phyloP scores from a whole-genome alignment of 2,329 filamentous ascomycete species.

The Beauveria scarabaeidicola region DNA sequence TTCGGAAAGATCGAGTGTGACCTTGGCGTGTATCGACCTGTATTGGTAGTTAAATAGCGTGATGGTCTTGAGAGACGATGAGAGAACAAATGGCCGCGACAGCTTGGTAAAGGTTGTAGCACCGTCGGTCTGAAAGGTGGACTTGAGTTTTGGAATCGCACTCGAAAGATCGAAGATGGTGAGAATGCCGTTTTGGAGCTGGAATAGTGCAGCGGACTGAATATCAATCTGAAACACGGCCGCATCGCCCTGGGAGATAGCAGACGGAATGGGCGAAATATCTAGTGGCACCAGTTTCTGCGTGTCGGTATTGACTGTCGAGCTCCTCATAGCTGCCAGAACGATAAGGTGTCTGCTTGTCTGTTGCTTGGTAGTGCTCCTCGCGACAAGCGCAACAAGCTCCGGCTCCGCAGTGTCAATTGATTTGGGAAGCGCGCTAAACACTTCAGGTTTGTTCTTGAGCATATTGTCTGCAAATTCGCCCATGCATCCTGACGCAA shows the following conservation, averaged over 20 bases:
- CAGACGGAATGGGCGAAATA: constrained; percentile 27
- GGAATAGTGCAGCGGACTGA: constrained; percentile 54
- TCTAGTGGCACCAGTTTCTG: constrained; percentile 32
- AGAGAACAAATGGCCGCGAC: constrained; percentile 57
- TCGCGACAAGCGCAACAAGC: constrained; percentile 45
- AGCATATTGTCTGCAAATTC: constrained; percentile 48
- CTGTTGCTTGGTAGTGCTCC: constrained; percentile 23
- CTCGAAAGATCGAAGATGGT: constrained; percentile 56
- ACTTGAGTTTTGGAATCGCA: constrained; percentile 52
- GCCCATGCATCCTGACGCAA: constrained; percentile 33
- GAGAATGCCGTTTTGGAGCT: constrained; percentile 46
- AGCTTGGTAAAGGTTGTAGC: constrained; percentile 57
- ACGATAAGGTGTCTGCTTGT: constrained; percentile 24
- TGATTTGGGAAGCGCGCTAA: constrained; percentile 42
- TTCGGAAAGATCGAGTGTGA: constrained; percentile 35
- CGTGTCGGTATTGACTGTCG: constrained; percentile 18
- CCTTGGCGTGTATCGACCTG: constrained; percentile 47
- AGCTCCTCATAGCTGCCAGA: constrained; percentile 23
- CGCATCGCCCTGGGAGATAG: constrained; percentile 13
- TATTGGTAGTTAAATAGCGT: constrained; percentile 63
- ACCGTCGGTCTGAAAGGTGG: constrained; percentile 41
- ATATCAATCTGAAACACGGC: constrained; percentile 49
- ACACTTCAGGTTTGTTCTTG: constrained; percentile 43
- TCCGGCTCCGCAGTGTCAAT: constrained; percentile 37
- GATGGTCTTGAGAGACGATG: constrained; percentile 47